Percentiles rank a stretch among this genome's conserved stretches.
Conservation (phyloP, 1,284 basidiomycete genomes). For the Hemileccinum hortonii region DNA sequence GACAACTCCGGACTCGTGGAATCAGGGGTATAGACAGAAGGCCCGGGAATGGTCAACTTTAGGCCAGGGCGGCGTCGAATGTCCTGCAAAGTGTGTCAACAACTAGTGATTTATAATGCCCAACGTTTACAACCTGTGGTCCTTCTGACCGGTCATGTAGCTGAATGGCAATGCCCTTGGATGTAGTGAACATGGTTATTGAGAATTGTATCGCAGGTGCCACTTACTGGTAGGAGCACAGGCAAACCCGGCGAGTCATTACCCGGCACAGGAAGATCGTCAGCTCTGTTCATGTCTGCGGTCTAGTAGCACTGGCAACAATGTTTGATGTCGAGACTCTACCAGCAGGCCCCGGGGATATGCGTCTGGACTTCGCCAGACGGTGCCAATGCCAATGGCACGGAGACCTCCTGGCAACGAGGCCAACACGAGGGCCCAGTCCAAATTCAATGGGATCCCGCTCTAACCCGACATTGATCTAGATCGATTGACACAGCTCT, state of each 20-base stretch:
- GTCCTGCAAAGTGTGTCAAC: slow-evolving; percentile 13
- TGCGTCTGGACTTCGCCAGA: neutral
- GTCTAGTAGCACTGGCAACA: neutral
- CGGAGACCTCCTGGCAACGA: slow-evolving; percentile 1
- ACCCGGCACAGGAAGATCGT: neutral
- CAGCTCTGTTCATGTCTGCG: neutral
- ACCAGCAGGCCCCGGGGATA: neutral
- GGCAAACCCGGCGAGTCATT: neutral
- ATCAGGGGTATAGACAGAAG: slow-evolving; percentile 1
- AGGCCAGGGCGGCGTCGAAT: slow-evolving; percentile 3
- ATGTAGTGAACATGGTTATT: slow-evolving; percentile 5
- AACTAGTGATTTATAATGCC: neutral
- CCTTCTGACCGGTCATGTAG: slow-evolving; percentile 1
- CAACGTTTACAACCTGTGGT: slow-evolving; percentile 3
- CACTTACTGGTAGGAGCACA: slow-evolving; percentile 12
- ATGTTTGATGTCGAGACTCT: neutral
- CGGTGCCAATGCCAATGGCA: too few relatives aligned
- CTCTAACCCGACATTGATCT: neutral
- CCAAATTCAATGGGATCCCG: neutral
- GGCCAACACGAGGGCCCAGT: too few relatives aligned
- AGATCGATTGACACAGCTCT: neutral
- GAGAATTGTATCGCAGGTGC: neutral
- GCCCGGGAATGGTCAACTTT: slow-evolving; percentile 15
- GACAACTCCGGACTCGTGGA: slow-evolving; percentile 8
- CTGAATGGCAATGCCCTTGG: slow-evolving; percentile 8